These are phyloP conservation scores for Oryza australiensis DNA, from an alignment of 176 grass and related monocot genomes.

Conservation along the genomic window DNA sequence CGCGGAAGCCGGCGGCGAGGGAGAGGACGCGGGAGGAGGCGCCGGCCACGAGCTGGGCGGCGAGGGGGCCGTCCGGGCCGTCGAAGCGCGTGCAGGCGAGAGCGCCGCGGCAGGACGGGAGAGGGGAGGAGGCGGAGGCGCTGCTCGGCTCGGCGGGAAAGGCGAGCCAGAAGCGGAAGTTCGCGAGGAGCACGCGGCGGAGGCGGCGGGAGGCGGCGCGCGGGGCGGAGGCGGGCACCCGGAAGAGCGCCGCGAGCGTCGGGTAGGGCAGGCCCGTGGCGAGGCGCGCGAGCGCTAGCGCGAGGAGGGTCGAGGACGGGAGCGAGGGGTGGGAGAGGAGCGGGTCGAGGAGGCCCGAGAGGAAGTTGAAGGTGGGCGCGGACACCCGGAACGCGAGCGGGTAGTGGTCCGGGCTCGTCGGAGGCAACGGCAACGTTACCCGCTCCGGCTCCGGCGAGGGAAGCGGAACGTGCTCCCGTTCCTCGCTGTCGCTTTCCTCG, in stretches of 20 bases:
- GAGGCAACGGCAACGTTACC: background rate
- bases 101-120: conserved; percentile 64
- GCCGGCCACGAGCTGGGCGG: conserved; percentile 67
- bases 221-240: conserved; percentile 48
- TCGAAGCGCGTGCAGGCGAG: conserved; percentile 63
- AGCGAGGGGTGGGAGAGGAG: conserved; percentile 58
- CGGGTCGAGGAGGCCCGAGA: conserved; percentile 79
- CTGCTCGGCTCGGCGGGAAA: conserved; percentile 47
- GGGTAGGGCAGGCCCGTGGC: conserved; percentile 57
- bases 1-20: conserved; percentile 68
- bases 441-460: background rate
- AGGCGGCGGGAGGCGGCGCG: conserved; percentile 62
- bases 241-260: conserved; percentile 48
- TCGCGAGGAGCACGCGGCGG: conserved; percentile 77
- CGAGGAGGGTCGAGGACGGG: conserved; percentile 47
- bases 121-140: conserved; percentile 22
- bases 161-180: conserved; percentile 78
- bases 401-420: conserved; percentile 58
- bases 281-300: conserved; percentile 69
- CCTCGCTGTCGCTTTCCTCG: background rate
- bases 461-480: background rate
- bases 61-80: conserved; percentile 29
- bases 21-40: conserved; percentile 57
- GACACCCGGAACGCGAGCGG: conserved; percentile 69
- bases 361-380: conserved; percentile 71